These are phyloP conservation scores for Paramecium octaurelia DNA, from an alignment of 73 alveolate species.

Conservation along the genomic window DNA sequence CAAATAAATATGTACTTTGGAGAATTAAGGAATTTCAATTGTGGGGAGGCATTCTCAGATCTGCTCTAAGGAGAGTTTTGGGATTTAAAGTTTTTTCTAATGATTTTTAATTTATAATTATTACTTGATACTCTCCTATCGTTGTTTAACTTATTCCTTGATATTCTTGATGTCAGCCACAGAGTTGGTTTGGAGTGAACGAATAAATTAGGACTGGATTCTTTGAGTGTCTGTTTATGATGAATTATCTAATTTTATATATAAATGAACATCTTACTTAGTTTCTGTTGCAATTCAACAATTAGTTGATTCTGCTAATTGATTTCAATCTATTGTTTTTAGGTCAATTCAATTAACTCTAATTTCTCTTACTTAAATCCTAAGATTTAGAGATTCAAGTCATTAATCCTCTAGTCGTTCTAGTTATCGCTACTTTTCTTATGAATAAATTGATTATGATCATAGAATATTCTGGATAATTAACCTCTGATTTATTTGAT, in stretches of 20 bases:
- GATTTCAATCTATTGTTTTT: not conserved
- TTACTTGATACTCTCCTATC: not conserved
- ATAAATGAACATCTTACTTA: not conserved
- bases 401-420: not conserved
- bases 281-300: not conserved
- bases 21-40: not conserved
- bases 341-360: not conserved
- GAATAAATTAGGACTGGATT: not conserved
- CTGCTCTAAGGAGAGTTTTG: slow-evolving; percentile 21
- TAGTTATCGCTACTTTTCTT: not conserved
- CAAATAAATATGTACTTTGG: not conserved
- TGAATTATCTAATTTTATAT: not conserved
- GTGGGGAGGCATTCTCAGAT: not conserved
- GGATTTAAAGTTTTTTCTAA: slow-evolving; percentile 19
- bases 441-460: not conserved
- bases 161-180: not conserved
- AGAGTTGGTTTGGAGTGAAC: not conserved
- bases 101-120: not conserved
- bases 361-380: slow-evolving; percentile 23
- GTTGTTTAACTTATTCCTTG: not conserved
- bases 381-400: not conserved
- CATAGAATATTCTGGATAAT: slow-evolving; percentile 12
- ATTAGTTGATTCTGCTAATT: not conserved
- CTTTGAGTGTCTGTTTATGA: not conserved
- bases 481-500: slow-evolving; percentile 22